Conservation (phyloP, 164 flowering plant species). For the Vitis riparia region DNA sequence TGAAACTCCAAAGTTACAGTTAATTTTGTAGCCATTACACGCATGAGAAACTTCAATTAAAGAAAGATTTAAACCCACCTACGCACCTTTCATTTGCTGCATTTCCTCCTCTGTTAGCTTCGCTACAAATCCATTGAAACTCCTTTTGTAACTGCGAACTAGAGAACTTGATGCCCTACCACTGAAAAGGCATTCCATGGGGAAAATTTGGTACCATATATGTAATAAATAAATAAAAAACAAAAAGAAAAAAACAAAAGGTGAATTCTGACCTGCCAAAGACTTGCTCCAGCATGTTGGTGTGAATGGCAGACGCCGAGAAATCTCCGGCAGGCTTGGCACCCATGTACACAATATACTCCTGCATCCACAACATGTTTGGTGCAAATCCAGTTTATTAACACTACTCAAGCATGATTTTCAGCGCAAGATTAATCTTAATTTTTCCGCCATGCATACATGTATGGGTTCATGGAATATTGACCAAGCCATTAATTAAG, state of each 20-base stretch:
- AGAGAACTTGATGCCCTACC: slow-evolving; percentile 25
- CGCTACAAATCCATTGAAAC: slow-evolving; percentile 57
- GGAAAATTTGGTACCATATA: background rate
- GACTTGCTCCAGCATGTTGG: slow-evolving; percentile 19
- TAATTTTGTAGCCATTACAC: background rate
- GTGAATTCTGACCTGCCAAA: slow-evolving; percentile 18
- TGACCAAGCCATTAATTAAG: too few relatives aligned
- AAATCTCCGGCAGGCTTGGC: slow-evolving; percentile 10
- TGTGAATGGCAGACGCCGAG: slow-evolving; percentile 12
- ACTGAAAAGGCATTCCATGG: slow-evolving; percentile 1
- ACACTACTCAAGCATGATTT: too few relatives aligned
- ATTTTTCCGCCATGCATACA: too few relatives aligned
- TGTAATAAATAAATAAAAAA: too few relatives aligned
- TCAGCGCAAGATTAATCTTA: background rate
- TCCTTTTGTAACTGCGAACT: slow-evolving; percentile 44
- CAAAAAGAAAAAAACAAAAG: too few relatives aligned
- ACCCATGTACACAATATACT: slow-evolving; percentile 37
- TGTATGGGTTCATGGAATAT: too few relatives aligned
- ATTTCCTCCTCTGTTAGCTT: slow-evolving; percentile 37
- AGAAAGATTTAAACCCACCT: background rate
- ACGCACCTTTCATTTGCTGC: slow-evolving; percentile 19
- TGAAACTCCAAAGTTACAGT: slow-evolving; percentile 3
- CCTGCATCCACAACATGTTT: slow-evolving; percentile 2
- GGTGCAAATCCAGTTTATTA: background rate
- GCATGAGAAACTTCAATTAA: background rate